These are phyloP conservation scores for Suhomyces tanzawaensis DNA, from an alignment of 805 yeast species.

Conservation along the genomic window DNA sequence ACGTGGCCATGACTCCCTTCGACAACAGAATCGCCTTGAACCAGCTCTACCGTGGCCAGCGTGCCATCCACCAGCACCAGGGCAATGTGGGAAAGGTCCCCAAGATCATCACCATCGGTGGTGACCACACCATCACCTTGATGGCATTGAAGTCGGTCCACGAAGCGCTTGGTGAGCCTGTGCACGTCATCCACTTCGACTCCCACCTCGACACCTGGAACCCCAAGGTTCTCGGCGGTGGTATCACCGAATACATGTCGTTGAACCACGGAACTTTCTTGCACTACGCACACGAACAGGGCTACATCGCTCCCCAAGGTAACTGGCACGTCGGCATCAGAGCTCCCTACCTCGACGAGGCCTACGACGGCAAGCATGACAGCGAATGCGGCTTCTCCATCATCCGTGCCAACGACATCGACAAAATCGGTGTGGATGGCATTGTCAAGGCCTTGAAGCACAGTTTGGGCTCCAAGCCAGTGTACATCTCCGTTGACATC, in stretches of 20 bases:
- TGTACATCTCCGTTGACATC: slow-evolving; percentile 48
- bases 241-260: slow-evolving; percentile 53
- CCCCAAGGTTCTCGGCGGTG: slow-evolving; percentile 63
- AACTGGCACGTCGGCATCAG: slow-evolving; percentile 63
- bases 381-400: slow-evolving; percentile 47
- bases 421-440: slow-evolving; percentile 35
- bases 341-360: slow-evolving; percentile 54
- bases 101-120: slow-evolving; percentile 54
- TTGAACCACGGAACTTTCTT: slow-evolving; percentile 69
- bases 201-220: slow-evolving; percentile 72
- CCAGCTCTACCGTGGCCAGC: slow-evolving; percentile 58
- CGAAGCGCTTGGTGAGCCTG: slow-evolving; percentile 42
- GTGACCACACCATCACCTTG: slow-evolving; percentile 58
- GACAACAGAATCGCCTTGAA: slow-evolving; percentile 61
- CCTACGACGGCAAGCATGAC: slow-evolving; percentile 44
- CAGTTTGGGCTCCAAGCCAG: slow-evolving; percentile 38
- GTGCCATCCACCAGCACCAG: slow-evolving; percentile 44
- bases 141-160: slow-evolving; percentile 51
- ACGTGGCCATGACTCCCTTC: slow-evolving; percentile 66
- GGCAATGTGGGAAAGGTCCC: slow-evolving; percentile 20
- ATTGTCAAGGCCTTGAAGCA: slow-evolving; percentile 36
- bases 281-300: slow-evolving; percentile 68
- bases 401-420: slow-evolving; percentile 48
- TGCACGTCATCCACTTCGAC: slow-evolving; percentile 62
- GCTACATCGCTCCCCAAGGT: slow-evolving; percentile 47